Conservation (phyloP, 208 protist species). For the Trypanosoma lewisi region DNA sequence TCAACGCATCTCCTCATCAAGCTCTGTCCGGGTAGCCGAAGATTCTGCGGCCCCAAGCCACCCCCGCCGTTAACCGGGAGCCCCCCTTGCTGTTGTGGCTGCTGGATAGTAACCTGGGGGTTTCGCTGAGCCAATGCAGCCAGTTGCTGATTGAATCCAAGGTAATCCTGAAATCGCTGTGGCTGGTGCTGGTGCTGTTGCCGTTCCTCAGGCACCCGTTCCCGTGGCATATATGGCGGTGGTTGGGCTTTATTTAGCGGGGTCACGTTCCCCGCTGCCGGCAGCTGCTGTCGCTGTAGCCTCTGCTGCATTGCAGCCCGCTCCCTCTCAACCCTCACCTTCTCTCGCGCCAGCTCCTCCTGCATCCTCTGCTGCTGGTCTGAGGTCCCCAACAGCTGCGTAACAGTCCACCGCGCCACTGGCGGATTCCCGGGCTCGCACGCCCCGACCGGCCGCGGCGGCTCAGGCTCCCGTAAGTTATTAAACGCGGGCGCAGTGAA, state of each 20-base stretch:
- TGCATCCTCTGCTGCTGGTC: slow-evolving; percentile 28
- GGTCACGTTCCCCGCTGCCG: no score
- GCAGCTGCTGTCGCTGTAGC: slow-evolving; percentile 19
- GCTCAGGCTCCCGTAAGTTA: no score
- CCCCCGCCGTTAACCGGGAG: not conserved
- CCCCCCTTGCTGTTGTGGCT: not conserved
- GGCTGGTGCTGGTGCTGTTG: slow-evolving; percentile 27
- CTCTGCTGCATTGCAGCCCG: slow-evolving; percentile 10
- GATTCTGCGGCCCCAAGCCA: not conserved
- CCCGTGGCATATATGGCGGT: no score
- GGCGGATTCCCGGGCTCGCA: no score
- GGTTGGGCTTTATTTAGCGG: no score
- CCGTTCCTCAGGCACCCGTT: slow-evolving; percentile 13
- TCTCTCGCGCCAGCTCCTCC: slow-evolving; percentile 19
- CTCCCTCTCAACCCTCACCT: slow-evolving; percentile 16
- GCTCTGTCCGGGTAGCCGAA: not conserved
- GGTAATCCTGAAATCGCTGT: not conserved
- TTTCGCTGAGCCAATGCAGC: not conserved
- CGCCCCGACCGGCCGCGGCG: not conserved
- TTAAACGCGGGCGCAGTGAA: not conserved
- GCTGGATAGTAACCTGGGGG: not conserved
- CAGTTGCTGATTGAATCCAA: not conserved
- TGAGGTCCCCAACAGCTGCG: not conserved
- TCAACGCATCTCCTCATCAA: not conserved
- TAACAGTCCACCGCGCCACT: no score